Conservation (phyloP, 2,329 filamentous ascomycete genomes). For the Nothophaeocryptopus gaeumannii region DNA sequence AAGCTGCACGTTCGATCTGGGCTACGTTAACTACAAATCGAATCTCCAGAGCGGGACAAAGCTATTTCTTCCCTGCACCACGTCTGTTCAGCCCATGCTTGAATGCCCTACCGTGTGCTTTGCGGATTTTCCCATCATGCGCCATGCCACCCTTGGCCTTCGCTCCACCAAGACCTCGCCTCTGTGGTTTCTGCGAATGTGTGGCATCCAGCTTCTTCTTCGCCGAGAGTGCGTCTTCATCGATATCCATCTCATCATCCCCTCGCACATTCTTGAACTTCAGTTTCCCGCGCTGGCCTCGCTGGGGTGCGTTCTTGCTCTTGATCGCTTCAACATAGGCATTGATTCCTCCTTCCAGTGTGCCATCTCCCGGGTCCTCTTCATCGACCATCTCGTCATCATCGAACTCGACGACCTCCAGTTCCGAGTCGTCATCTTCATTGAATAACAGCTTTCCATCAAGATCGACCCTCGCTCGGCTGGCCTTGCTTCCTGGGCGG, state of each 20-base stretch:
- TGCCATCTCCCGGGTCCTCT: constrained; percentile 38
- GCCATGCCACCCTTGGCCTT: constrained; percentile 20
- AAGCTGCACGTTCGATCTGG: no score
- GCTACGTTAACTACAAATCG: no score
- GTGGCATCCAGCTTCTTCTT: constrained; percentile 34
- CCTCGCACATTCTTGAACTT: constrained; percentile 55
- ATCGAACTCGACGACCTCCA: constrained; percentile 59
- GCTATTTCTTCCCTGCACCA: constrained; percentile 14
- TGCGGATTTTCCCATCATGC: constrained; percentile 22
- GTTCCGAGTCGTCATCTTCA: constrained; percentile 35
- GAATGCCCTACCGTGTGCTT: constrained; percentile 20
- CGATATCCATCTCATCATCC: constrained; percentile 48
- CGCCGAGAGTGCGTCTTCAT: constrained; percentile 39
- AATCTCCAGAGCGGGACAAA: no score
- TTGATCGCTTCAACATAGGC: constrained; percentile 61
- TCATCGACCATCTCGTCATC: constrained; percentile 42
- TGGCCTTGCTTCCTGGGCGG: constrained; percentile 42
- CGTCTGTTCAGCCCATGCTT: constrained; percentile 24
- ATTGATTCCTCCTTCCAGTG: constrained; percentile 54
- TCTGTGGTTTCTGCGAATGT: constrained; percentile 23
- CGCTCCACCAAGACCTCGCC: constrained; percentile 27
- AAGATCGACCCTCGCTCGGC: constrained; percentile 66
- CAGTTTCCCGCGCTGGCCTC: constrained; percentile 59
- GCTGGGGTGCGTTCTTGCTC: constrained; percentile 56
- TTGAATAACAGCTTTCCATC: constrained; percentile 81